Evolutionary conservation across 345 rosid species (phyloP), one percentile per base, ranked within the genome.

Genomic region (Salix suchowensis): DNA sequence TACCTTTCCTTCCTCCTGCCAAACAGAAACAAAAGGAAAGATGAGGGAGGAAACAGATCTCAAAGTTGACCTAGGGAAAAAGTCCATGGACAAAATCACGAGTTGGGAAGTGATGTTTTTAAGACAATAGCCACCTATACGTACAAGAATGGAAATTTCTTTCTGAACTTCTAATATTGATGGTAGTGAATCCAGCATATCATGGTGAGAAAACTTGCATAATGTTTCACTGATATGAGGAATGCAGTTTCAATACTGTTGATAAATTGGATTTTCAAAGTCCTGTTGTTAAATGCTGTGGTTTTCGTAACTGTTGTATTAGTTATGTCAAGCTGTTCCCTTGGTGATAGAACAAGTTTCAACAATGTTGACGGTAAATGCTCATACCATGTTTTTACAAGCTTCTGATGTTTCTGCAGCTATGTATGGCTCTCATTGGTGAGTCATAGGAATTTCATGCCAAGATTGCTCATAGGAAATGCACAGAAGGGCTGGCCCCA

Each of bases 391-490:
- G 18, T 46, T 46, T 14, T 46, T 46, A 46, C 52, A 46, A 46
- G 52, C 52, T 46, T 14, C 52, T 16, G 4, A 13, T 14, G 52
- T 15, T 73, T 82, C 60, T 85, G 16, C 91, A 96, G 99, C 89
- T 94, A 89, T 90, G 99, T 94, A 46, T 96, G 99, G 98, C 92
- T 96, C 48, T 97, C 94, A 84, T 85, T 96, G 84, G 94, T 94
- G 60, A 92, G 98, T 79, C 98, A 96, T 80, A 88, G 98, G 86
- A 92, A 94, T 85, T 96, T 96, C 86, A 87, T 96, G 99, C 99
- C 99, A 21, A 96, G 94, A 84, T 79, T 96, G 78, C 97, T 96
- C 46, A 88, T 87, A 5, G 91, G 89, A 76, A 90, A 91, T 85
- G 88, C 84, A 62, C 99, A 90, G 82, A 96, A 92, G 85, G 97